Percentiles rank a stretch among this genome's conserved stretches.
phyloP scores from a whole-genome alignment of 176 grass and related monocot genomes.

The Phoenix roebelenii region DNA sequence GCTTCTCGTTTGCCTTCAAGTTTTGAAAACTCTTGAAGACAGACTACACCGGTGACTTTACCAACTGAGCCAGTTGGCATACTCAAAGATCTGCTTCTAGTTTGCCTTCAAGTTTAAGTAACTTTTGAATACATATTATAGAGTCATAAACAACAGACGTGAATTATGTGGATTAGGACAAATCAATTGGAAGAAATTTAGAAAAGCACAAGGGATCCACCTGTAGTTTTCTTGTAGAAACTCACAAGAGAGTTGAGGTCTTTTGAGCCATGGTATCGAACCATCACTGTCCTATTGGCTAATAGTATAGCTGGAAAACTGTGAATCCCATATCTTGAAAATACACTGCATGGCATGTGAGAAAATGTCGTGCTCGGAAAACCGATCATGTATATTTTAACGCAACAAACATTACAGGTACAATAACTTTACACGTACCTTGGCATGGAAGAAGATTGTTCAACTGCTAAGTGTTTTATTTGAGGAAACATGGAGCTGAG shows the following conservation, averaged over 20 bases:
- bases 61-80: too few relatives aligned
- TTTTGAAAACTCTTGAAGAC: too few relatives aligned
- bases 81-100: too few relatives aligned
- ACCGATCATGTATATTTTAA: too few relatives aligned
- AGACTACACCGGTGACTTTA: too few relatives aligned
- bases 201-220: conserved; percentile 21
- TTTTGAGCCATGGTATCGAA: conserved; percentile 39
- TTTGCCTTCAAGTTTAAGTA: too few relatives aligned
- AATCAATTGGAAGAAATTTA: background rate
- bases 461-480: conserved; percentile 70
- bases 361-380: background rate
- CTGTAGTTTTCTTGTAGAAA: conserved; percentile 60
- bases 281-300: conserved; percentile 29
- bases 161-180: too few relatives aligned
- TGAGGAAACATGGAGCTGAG: conserved; percentile 81
- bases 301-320: conserved; percentile 64
- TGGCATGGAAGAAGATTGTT: conserved; percentile 58
- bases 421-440: conserved; percentile 24
- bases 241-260: conserved; percentile 45
- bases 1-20: too few relatives aligned
- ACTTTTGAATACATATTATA: too few relatives aligned
- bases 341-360: conserved; percentile 38
- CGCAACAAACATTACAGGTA: too few relatives aligned
- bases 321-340: conserved; percentile 58
- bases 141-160: too few relatives aligned